Percentiles rank a stretch among this genome's conserved stretches.
These are phyloP conservation scores for Boletus tomentosulus DNA, from an alignment of 768 basidiomycete genomes.

Conservation along the genomic window DNA sequence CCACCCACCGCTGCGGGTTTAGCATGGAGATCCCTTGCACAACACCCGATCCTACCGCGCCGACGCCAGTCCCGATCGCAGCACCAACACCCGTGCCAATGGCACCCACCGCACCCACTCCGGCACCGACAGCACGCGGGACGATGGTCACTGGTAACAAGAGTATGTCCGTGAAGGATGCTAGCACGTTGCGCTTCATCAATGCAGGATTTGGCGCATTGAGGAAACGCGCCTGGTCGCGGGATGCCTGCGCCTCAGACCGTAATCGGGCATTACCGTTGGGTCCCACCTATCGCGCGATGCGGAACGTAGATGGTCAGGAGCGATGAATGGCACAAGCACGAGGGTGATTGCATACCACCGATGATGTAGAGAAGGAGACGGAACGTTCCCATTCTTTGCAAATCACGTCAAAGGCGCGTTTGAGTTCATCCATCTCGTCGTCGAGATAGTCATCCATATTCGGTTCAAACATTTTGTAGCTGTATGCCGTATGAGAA, in stretches of 20 bases:
- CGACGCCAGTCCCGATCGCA: constrained; percentile 52
- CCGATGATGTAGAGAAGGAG: constrained; percentile 4
- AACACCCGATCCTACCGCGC: constrained; percentile 61
- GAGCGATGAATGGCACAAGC: neutral
- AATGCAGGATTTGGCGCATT: constrained; percentile 83
- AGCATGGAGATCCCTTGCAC: constrained; percentile 86
- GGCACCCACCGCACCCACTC: constrained; percentile 44
- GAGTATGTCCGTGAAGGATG: constrained; percentile 86
- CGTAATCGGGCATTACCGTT: constrained; percentile 1
- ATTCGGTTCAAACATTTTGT: constrained; percentile 90
- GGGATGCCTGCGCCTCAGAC: neutral
- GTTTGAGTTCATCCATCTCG: constrained; percentile 80
- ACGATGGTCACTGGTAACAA: constrained; percentile 95
- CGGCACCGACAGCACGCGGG: constrained; percentile 72
- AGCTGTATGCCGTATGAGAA: constrained; percentile 45
- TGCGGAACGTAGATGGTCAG: neutral
- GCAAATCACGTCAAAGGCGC: constrained; percentile 68
- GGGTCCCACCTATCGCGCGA: constrained; percentile 7
- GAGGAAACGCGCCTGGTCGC: constrained; percentile 58
- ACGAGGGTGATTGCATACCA: constrained; percentile 33
- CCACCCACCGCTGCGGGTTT: constrained; percentile 84
- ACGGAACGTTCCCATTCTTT: constrained; percentile 71
- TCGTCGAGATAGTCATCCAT: constrained; percentile 99
- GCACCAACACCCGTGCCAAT: neutral
- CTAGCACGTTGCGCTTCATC: constrained; percentile 88